Evolutionary conservation across 305 asterid species (phyloP).

Genomic region (Coffea humblotiana): DNA sequence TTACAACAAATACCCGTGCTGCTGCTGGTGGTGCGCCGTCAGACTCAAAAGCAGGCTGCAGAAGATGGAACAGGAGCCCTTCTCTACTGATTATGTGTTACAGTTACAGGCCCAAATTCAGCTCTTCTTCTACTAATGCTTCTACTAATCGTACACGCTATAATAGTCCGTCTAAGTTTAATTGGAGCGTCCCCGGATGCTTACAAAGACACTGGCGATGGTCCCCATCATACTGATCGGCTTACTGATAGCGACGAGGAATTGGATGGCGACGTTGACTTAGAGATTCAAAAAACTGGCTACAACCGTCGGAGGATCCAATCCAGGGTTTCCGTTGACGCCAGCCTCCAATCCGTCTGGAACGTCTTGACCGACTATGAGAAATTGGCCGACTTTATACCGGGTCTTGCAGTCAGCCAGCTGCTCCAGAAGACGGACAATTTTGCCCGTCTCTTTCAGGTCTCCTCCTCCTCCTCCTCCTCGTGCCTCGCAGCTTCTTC

Average conservation of each 20-base stretch:
- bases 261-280: slow-evolving; percentile 6
- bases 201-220: not conserved
- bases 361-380: slow-evolving; percentile 77
- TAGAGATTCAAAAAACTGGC: slow-evolving; percentile 60
- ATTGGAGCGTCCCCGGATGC: not conserved
- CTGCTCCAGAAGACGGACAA: slow-evolving; percentile 68
- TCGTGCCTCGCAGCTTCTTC: not conserved
- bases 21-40: not conserved
- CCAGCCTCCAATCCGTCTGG: slow-evolving; percentile 68
- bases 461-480: slow-evolving; percentile 24
- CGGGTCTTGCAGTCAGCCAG: slow-evolving; percentile 79
- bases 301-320: slow-evolving; percentile 58
- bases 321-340: slow-evolving; percentile 58
- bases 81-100: not conserved
- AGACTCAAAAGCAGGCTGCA: not conserved
- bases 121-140: not conserved
- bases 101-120: not conserved
- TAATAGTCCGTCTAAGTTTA: not conserved
- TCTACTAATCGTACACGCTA: not conserved
- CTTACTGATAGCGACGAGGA: not conserved
- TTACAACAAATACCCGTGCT: not conserved
- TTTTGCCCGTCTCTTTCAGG: slow-evolving; percentile 82
- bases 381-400: slow-evolving; percentile 77
- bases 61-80: not conserved
- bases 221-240: not conserved